Evolutionary conservation across 2,329 filamentous ascomycete genomes (phyloP), one percentile per base, ranked within the genome.

Genomic region (Setomelanomma holmii): DNA sequence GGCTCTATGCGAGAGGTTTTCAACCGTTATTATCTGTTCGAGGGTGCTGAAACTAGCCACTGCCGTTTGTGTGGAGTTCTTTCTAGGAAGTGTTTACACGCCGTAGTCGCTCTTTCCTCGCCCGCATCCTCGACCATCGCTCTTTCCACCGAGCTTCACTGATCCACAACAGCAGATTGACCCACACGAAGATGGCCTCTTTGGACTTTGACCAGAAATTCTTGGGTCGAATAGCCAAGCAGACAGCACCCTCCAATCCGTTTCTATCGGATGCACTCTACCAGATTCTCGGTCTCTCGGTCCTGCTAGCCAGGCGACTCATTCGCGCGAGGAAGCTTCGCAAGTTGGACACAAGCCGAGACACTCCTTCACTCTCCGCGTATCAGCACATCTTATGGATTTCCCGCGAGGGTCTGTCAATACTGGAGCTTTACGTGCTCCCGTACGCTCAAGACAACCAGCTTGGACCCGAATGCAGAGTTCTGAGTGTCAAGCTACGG

Each of bases 171-270:
- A 30, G 36, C 46, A 49, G 46, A 53, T 34, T 16, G 22, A 45
- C 34, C 12, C 49, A 35, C 46, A 53, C 61, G 55, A 68, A 58
- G 21, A 99, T 98, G 95, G 95, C 95, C 78, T 95, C 93, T 72
- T 95, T 92, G 55, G 91, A 96, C 78, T 91, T 98, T 57, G 95
- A 99, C 76, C 93, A 96, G 79, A 99, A 98, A 79, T 96, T 96
- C 77, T 84, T 99, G 68, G 92, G 91, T 78, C 88, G 87, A 71
- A 88, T 96, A 72, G 93, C 95, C 73, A 89, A 88, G 76, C 84
- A 87, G 56, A 92, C 91, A 63, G 87, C 88, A 70, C 79, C 84
- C 54, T 87, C 90, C 64, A 95, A 93, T 69, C 87, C 90, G 3
- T 82, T 93, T 16, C 84, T 98, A 40, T 90, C 90, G 6, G 84